Conservation (phyloP, 1,284 basidiomycete species). For the Wolfiporia cocos region DNA sequence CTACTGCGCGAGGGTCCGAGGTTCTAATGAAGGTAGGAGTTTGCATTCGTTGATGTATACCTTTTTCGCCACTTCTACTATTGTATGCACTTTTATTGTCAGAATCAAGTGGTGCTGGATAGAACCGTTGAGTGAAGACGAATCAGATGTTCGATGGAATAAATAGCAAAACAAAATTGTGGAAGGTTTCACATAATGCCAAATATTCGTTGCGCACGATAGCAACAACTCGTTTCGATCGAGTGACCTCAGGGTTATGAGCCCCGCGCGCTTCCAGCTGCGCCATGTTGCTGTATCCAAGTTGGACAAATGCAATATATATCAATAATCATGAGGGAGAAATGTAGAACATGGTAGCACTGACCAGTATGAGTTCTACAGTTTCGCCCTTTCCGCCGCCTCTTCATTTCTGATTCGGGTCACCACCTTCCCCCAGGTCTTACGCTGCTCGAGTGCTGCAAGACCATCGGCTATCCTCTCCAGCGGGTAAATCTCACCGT, state of each 20-base stretch:
- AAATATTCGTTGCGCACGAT: no score
- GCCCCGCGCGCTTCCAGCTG: constrained; percentile 7
- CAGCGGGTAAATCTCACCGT: constrained; percentile 63
- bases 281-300: constrained; percentile 4
- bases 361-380: constrained; percentile 21
- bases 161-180: no score
- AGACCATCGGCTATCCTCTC: constrained; percentile 62
- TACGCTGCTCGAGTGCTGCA: constrained; percentile 65
- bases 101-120: no score
- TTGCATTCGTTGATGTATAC: no score
- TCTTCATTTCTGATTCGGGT: constrained; percentile 54
- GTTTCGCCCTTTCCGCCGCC: constrained; percentile 21
- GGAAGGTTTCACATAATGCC: no score
- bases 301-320: background rate
- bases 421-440: constrained; percentile 93
- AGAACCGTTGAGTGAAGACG: no score
- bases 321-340: background rate
- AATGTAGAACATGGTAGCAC: background rate
- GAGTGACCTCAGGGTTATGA: constrained; percentile 6
- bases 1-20: constrained; percentile 20
- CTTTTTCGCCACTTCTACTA: no score
- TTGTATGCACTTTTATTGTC: background rate
- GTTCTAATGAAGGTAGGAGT: constrained; percentile 2
- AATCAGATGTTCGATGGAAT: no score
- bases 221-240: constrained; percentile 4